Evolutionary conservation across 768 basidiomycete genomes (phyloP).

Genomic region (Leccinum longicurvipes): DNA sequence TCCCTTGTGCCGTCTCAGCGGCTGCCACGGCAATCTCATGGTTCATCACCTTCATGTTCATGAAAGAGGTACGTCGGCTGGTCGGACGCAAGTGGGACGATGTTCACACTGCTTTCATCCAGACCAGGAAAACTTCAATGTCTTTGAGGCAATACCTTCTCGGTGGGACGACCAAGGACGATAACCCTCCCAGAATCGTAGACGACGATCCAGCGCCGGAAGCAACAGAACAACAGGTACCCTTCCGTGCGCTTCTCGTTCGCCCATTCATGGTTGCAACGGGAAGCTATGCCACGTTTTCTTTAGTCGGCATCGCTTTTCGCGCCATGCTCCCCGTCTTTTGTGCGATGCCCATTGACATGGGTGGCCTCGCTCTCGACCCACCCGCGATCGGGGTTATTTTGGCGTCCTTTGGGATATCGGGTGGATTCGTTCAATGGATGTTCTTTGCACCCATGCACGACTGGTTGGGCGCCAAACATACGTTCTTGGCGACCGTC

Average conservation of each 20-base stretch:
- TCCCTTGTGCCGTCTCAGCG: slow-evolving; percentile 64
- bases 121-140: slow-evolving; percentile 16
- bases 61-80: slow-evolving; percentile 48
- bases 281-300: slow-evolving; percentile 57
- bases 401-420: slow-evolving; percentile 24
- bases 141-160: slow-evolving; percentile 18
- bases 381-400: slow-evolving; percentile 31
- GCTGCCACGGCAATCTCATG: slow-evolving; percentile 50
- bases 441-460: slow-evolving; percentile 59
- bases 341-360: slow-evolving; percentile 28
- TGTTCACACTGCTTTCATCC: slow-evolving; percentile 4
- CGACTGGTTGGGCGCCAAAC: slow-evolving; percentile 56
- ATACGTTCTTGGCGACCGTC: slow-evolving; percentile 49
- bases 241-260: slow-evolving; percentile 49
- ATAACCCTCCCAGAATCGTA: neutral
- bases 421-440: slow-evolving; percentile 48
- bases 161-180: neutral
- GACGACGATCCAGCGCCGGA: neutral
- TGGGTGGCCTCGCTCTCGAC: slow-evolving; percentile 28
- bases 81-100: neutral
- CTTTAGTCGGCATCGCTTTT: slow-evolving; percentile 61
- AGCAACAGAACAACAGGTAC: slow-evolving; percentile 28
- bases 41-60: slow-evolving; percentile 45
- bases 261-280: slow-evolving; percentile 54
- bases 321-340: slow-evolving; percentile 41